A percentile compares a stretch with the other conserved stretches of the same genome.
Conservation (phyloP, 805 yeast species). For the Kurtzmaniella cleridarum region DNA sequence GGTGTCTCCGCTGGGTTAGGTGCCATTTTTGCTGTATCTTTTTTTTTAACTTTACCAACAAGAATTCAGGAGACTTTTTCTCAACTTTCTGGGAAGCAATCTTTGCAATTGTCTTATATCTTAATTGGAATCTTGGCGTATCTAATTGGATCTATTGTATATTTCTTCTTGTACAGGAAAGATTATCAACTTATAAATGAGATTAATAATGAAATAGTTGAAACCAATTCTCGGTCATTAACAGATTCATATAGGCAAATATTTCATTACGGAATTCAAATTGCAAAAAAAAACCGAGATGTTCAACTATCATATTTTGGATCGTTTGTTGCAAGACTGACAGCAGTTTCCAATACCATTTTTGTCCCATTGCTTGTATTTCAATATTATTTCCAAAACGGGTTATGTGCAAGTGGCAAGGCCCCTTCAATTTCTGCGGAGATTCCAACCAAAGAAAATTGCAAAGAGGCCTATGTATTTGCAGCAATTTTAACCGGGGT, state of each 20-base stretch:
- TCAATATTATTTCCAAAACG: conserved; percentile 46
- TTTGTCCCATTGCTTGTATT: conserved; percentile 63
- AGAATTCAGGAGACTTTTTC: conserved; percentile 38
- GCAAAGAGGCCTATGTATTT: conserved; percentile 59
- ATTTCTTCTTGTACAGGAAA: conserved; percentile 37
- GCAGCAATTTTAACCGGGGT: conserved; percentile 69
- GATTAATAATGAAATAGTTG: background rate
- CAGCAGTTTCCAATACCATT: conserved; percentile 52
- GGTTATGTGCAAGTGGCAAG: conserved; percentile 37
- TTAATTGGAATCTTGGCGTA: conserved; percentile 42
- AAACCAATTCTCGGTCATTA: background rate
- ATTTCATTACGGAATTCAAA: conserved; percentile 42
- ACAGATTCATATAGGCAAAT: conserved; percentile 33
- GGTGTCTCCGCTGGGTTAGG: conserved; percentile 64
- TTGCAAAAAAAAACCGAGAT: conserved; percentile 41
- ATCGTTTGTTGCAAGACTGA: conserved; percentile 57
- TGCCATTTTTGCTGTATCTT: conserved; percentile 56
- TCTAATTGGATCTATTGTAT: conserved; percentile 32
- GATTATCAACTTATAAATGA: background rate
- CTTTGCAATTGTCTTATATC: conserved; percentile 44
- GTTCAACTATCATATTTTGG: conserved; percentile 56
- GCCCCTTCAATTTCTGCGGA: conserved; percentile 13
- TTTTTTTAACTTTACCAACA: conserved; percentile 54
- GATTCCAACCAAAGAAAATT: conserved; percentile 28
- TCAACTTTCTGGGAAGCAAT: conserved; percentile 27